Base-by-base conservation (phyloP, 371 early-diverging fungal species). In the Lichtheimia ramosa region DNA sequence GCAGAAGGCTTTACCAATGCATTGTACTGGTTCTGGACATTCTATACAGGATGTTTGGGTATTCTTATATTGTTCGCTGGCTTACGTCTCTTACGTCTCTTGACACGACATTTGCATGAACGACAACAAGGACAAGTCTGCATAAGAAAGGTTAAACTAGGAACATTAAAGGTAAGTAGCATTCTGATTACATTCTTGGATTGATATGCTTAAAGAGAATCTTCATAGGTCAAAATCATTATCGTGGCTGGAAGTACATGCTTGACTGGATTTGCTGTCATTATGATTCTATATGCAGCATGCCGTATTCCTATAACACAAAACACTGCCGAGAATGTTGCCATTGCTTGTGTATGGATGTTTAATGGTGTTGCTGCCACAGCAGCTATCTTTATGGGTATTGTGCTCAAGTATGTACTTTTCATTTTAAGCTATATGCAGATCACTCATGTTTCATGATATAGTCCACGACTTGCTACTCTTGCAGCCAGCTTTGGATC, bases 361-460 rank as follows among this genome's bases (percentile, higher is more conserved):
- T 68, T 61, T 61, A 53, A 59, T 15, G 69, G 69, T 46, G 55
- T 54, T 5, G 39, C 68, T 4, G 68, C 71, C n/a, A 61, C 68
- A 7, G 48, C 66, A 16, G 43, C 68, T 28, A 43, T 74, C 5
- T 64, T 57, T 34, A 4, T 65, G 7, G 63, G 65, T 2, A 27
- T 73, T 14, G 27, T 73, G 4, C 54, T 73, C 10, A 70, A 70
- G 74, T 73, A 61, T 42, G 69, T 51, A 13, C 10, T 0, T 20
- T 3, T 1, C 8, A 2, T 10, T 7, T 46, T 46, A 5, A 14
- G 16, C 0, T 6, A 16, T 7, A 8, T 15, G 15, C 10, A 16
- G 40, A 34, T 54, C 2, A 12, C 24, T 23, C 16, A 34, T 4
- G 6, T 48, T 21, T 51, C 46, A 42, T 28, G 4, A n/a, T 8